These are phyloP conservation scores for Dichotomocladium elegans DNA, from an alignment of 371 early-diverging fungal genomes.

Conservation along the genomic window DNA sequence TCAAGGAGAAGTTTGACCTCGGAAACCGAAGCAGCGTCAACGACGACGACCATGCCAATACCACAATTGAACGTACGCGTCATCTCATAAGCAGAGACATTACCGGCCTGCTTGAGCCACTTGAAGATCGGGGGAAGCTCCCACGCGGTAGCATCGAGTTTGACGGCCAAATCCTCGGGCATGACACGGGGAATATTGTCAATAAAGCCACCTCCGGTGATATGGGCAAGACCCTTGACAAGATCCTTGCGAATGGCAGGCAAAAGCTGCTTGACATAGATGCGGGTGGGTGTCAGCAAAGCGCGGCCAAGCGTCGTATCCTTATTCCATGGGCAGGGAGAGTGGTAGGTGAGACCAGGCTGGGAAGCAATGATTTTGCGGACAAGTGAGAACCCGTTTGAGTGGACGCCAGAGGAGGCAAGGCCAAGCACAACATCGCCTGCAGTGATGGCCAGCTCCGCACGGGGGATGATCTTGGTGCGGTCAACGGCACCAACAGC, in stretches of 20 bases:
- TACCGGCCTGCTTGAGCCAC: slow-evolving; percentile 89
- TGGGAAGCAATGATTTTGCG: slow-evolving; percentile 79
- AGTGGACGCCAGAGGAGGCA: slow-evolving; percentile 92
- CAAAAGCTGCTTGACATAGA: slow-evolving; percentile 90
- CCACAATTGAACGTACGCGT: slow-evolving; percentile 98
- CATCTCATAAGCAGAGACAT: slow-evolving; percentile 82
- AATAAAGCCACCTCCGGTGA: slow-evolving; percentile 96
- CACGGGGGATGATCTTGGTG: slow-evolving; percentile 78
- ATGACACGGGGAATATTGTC: slow-evolving; percentile 97
- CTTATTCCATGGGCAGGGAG: slow-evolving; percentile 84
- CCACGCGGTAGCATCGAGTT: slow-evolving; percentile 79
- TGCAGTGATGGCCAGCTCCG: slow-evolving; percentile 61
- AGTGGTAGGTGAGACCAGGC: slow-evolving; percentile 69
- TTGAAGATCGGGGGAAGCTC: slow-evolving; percentile 88
- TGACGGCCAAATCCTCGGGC: slow-evolving; percentile 74
- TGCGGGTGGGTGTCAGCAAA: slow-evolving; percentile 88
- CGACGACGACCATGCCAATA: slow-evolving; percentile 94
- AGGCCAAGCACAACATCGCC: slow-evolving; percentile 91
- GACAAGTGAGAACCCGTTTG: slow-evolving; percentile 96
- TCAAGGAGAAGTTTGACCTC: slow-evolving; percentile 59
- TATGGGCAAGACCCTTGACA: slow-evolving; percentile 95
- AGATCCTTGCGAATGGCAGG: slow-evolving; percentile 73
- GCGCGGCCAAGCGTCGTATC: slow-evolving; percentile 71
- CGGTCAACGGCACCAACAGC: slow-evolving; percentile 97
- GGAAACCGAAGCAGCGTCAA: slow-evolving; percentile 58